A percentile compares a stretch with the other conserved stretches of the same genome.
Evolutionary conservation across 2,329 filamentous ascomycete genomes (phyloP).

Genomic region (Neonectria ditissima): DNA sequence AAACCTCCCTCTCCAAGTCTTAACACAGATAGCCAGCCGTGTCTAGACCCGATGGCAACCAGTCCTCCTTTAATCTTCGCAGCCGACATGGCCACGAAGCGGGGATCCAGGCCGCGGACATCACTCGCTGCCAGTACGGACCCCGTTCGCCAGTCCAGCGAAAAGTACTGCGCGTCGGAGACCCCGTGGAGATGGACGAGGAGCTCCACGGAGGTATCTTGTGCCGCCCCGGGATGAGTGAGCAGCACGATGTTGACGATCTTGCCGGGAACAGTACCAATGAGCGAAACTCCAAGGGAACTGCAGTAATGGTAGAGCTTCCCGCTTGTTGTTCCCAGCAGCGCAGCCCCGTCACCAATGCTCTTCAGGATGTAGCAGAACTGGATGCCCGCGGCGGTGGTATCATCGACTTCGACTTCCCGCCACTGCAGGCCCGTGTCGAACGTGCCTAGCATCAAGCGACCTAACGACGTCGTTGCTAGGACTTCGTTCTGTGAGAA

Average conservation of each 20-base stretch:
- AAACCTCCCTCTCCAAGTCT: constrained; percentile 44
- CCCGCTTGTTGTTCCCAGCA: constrained; percentile 63
- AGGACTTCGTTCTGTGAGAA: constrained; percentile 65
- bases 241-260: constrained; percentile 64
- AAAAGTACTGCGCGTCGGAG: constrained; percentile 57
- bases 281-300: constrained; percentile 45
- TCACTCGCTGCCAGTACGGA: constrained; percentile 45
- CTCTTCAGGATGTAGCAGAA: constrained; percentile 61
- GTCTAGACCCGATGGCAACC: constrained; percentile 64
- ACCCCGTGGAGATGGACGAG: constrained; percentile 61
- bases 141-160: constrained; percentile 50
- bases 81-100: constrained; percentile 63
- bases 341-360: constrained; percentile 52
- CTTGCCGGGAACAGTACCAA: constrained; percentile 59
- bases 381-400: constrained; percentile 53
- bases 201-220: constrained; percentile 46
- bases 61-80: constrained; percentile 56
- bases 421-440: constrained; percentile 54
- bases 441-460: constrained; percentile 63
- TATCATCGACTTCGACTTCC: constrained; percentile 53
- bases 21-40: constrained; percentile 59
- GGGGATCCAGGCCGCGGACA: constrained; percentile 56
- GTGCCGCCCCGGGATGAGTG: constrained; percentile 12
- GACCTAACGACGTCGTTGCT: constrained; percentile 70
- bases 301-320: constrained; percentile 59